A percentile compares a stretch with the other conserved stretches of the same genome.
phyloP scores from a whole-genome alignment of 805 yeast genomes.

The Cyberlindnera xylosilytica region DNA sequence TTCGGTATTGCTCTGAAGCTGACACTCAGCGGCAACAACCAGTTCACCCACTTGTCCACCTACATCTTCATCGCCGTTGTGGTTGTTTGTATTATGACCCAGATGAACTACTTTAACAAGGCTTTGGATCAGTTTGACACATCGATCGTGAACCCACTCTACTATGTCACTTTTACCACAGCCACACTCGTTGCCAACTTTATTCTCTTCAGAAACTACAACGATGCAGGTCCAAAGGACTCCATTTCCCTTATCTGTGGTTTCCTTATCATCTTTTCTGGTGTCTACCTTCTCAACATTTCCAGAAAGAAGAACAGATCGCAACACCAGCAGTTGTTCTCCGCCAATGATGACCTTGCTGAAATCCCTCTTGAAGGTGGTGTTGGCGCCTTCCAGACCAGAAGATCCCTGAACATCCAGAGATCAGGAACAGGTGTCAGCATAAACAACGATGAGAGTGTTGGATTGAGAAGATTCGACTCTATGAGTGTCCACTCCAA shows the following conservation, averaged over 20 bases:
- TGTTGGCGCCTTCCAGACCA: slow-evolving; percentile 70
- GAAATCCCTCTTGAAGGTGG: slow-evolving; percentile 84
- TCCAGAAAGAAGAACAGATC: slow-evolving; percentile 62
- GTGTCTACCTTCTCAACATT: slow-evolving; percentile 79
- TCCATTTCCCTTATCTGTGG: slow-evolving; percentile 81
- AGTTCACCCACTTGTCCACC: slow-evolving; percentile 80
- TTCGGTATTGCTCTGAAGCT: slow-evolving; percentile 89
- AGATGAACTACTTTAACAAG: slow-evolving; percentile 91
- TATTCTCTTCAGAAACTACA: slow-evolving; percentile 81
- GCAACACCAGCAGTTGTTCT: slow-evolving; percentile 34
- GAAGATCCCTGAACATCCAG: slow-evolving; percentile 69
- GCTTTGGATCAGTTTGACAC: slow-evolving; percentile 93
- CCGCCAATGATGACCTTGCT: slow-evolving; percentile 50
- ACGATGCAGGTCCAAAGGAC: slow-evolving; percentile 76
- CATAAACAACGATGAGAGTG: slow-evolving; percentile 42
- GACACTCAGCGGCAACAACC: slow-evolving; percentile 82
- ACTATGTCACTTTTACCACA: slow-evolving; percentile 89
- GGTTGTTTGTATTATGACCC: slow-evolving; percentile 77
- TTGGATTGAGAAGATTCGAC: slow-evolving; percentile 58
- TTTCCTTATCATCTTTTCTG: slow-evolving; percentile 80
- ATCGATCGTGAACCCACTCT: slow-evolving; percentile 85
- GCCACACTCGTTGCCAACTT: slow-evolving; percentile 84
- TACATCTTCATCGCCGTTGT: slow-evolving; percentile 78
- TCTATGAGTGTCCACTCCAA: slow-evolving; percentile 45
- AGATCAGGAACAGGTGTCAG: slow-evolving; percentile 35